Evolutionary conservation across 768 basidiomycete species (phyloP), one percentile per base, ranked within the genome.

Genomic region (Clitopilus passeckerianus): DNA sequence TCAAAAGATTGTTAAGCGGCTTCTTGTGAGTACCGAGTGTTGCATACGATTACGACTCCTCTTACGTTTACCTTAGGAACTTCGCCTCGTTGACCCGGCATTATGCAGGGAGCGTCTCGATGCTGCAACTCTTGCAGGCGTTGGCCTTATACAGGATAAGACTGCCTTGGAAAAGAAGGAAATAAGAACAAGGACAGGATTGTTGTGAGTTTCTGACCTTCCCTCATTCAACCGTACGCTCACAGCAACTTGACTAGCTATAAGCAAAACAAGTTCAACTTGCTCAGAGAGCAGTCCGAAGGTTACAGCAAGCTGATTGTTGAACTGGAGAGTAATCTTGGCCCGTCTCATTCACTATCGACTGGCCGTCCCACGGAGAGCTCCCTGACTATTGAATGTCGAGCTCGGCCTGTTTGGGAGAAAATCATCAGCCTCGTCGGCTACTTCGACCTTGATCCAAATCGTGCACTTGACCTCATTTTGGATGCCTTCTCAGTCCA

Each of bases 211-310:
- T 50, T 4, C 12, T 22, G 10, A 71, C 73, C 91, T 82, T 59
- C 7, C 50, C 53, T 34, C 35, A 35, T 30, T 50, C 9, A 33
- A n/a, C 2, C 37, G 8, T 34, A 41, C 46, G 30, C 8, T 53
- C 22, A 35, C 56, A 59, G 56, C 37, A 59, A 22, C 46, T 61
- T 54, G 56, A 57, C n/a, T 68, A 95, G 93, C 70, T 96, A 95
- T 77, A 95, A 94, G 72, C 96, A 99, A 72, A 94, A 94, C 76
- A 99, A 98, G 74, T 96, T 95, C 79, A 99, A 98, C 69, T 83
- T 99, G 37, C 83, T 98, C 15, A 89, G 97, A 35, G 97, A 99
- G 75, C 93, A 97, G 66, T 95, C 95, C 0, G 96, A 98, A 76
- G 97, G 97, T 7, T 99, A 94, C 75, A 93, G 93, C 70, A 95